Percentiles rank a stretch among this genome's conserved stretches.
Conservation (phyloP, 345 rosid genomes). For the Boechera divaricarpa region DNA sequence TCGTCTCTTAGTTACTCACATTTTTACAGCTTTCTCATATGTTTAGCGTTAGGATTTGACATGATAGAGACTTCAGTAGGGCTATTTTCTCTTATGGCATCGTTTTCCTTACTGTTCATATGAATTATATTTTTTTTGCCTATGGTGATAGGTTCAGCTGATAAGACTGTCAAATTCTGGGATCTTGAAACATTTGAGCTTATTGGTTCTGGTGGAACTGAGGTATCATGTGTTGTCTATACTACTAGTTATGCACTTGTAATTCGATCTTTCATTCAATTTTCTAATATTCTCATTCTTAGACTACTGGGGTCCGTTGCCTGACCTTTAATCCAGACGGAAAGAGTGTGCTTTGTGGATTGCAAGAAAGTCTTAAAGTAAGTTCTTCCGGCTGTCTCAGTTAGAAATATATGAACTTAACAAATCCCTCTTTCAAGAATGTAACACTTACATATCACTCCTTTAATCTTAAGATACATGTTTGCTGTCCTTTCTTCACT, state of each 20-base stretch:
- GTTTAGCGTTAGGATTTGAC: constrained; percentile 4
- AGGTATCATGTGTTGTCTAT: constrained; percentile 60
- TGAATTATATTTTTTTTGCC: constrained; percentile 8
- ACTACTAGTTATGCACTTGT: constrained; percentile 5
- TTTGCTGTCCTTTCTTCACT: constrained; percentile 26
- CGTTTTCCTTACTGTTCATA: neutral
- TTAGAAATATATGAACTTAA: constrained; percentile 15
- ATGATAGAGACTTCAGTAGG: neutral
- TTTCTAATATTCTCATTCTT: constrained; percentile 30
- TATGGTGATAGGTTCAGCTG: constrained; percentile 82
- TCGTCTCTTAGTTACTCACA: neutral
- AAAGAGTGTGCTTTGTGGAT: constrained; percentile 91
- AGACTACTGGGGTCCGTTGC: constrained; percentile 95
- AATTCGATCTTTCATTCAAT: neutral
- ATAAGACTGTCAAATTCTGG: constrained; percentile 97
- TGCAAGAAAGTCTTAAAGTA: constrained; percentile 94
- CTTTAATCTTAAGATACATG: constrained; percentile 19
- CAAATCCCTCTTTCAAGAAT: constrained; percentile 14
- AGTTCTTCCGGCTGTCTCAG: constrained; percentile 27
- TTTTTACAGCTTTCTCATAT: constrained; percentile 1
- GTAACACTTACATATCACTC: neutral
- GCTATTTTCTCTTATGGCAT: neutral
- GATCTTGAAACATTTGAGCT: constrained; percentile 99
- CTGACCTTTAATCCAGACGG: constrained; percentile 95
- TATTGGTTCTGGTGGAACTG: constrained; percentile 90